phyloP scores from a whole-genome alignment of 352 stramenopile species.

The Pilasporangium apinafurcum region DNA sequence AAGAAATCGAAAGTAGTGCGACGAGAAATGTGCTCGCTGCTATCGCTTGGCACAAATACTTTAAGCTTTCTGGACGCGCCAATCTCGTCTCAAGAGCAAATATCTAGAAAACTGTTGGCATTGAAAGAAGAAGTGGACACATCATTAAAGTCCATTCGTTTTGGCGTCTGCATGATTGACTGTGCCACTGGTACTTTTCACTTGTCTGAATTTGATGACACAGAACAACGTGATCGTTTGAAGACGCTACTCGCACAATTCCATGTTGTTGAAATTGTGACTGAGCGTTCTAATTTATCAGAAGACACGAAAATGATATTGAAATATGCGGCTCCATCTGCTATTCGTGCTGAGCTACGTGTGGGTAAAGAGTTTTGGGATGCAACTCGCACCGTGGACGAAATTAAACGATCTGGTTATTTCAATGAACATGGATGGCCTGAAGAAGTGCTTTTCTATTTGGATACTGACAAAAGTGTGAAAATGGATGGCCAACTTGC shows the following conservation, averaged over 20 bases:
- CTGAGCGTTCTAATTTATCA: constrained; percentile 55
- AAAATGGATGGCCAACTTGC: constrained; percentile 48
- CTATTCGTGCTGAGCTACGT: constrained; percentile 55
- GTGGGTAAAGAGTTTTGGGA: constrained; percentile 88
- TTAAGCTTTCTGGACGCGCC: constrained; percentile 92
- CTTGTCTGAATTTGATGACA: constrained; percentile 97
- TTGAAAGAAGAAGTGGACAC: constrained; percentile 45
- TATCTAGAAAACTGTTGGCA: constrained; percentile 47
- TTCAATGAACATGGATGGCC: constrained; percentile 81
- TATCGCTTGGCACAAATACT: constrained; percentile 95
- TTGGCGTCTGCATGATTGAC: constrained; percentile 95
- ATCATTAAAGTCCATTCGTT: constrained; percentile 44
- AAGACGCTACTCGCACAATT: constrained; percentile 94
- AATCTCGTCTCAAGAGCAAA: constrained; percentile 42
- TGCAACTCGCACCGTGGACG: constrained; percentile 80
- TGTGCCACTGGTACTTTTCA: constrained; percentile 90
- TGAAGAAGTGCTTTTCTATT: constrained; percentile 35
- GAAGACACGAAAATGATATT: constrained; percentile 69
- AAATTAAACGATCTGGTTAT: constrained; percentile 88
- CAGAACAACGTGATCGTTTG: constrained; percentile 91
- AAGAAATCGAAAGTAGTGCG: constrained; percentile 87
- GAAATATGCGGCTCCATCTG: constrained; percentile 55
- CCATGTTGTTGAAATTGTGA: constrained; percentile 80
- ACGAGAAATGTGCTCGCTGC: constrained; percentile 94
- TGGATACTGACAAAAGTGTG: constrained; percentile 74